These are phyloP conservation scores for Calonectria naviculata DNA, from an alignment of 2,329 filamentous ascomycete species.

Conservation along the genomic window DNA sequence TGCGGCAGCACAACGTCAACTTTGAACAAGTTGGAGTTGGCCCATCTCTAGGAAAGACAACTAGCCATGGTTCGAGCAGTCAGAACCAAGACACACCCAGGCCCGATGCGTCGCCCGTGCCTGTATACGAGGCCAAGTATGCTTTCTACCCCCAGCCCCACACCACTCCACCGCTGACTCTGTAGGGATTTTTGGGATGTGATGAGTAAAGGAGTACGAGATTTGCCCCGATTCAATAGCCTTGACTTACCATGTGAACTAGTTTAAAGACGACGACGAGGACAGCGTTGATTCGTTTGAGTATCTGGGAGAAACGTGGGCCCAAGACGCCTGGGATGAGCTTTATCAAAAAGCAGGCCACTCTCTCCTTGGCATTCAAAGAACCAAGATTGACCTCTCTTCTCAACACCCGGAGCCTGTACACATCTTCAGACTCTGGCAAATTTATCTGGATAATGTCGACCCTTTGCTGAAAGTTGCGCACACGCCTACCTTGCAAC, in stretches of 20 bases:
- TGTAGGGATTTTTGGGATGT: slow-evolving; percentile 1
- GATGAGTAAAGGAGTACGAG: slow-evolving; percentile 5
- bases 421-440: slow-evolving; percentile 64
- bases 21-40: slow-evolving; percentile 59
- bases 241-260: neutral
- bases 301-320: neutral
- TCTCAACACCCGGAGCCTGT: slow-evolving; percentile 60
- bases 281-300: neutral
- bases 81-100: neutral
- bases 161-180: neutral
- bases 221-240: neutral
- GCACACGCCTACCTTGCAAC: slow-evolving; percentile 65
- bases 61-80: neutral
- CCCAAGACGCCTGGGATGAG: slow-evolving; percentile 48
- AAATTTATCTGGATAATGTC: slow-evolving; percentile 68
- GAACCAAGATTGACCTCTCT: slow-evolving; percentile 54
- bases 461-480: slow-evolving; percentile 69
- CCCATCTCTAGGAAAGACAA: neutral
- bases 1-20: slow-evolving; percentile 63
- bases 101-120: neutral
- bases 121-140: neutral
- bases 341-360: slow-evolving; percentile 53
- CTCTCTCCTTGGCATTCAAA: slow-evolving; percentile 63
- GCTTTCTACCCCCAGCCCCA: neutral
- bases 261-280: neutral